Base-by-base conservation (phyloP, 2,329 filamentous ascomycete species). In the Aplosporella prunicola region DNA sequence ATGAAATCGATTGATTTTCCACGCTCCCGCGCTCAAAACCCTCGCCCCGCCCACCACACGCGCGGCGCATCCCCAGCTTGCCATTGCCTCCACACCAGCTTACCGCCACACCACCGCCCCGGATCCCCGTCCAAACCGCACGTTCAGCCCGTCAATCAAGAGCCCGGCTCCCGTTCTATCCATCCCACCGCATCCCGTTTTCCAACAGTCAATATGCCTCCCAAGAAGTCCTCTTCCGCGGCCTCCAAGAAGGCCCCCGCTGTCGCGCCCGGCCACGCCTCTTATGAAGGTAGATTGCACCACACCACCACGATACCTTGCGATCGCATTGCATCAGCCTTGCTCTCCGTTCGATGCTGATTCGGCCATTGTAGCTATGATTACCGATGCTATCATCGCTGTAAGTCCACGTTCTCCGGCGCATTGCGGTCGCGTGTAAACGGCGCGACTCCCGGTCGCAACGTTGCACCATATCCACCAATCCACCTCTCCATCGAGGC, bases 341-440 rank as follows among this genome's bases (percentile, higher is more conserved):
- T 62, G 53, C 60, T 78, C 72, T 70, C 73, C 53, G 62, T 54
- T 46, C 48, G 59, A 61, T 72, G 58, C 71, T 76, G 66, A 76
- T 69, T 50, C 40, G 50, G 47, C n/a, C 49, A 28, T 53, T 55
- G 57, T 60, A 80, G 77, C 79, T 63, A 80, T 82, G 78, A 78
- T 82, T 62, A 80, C 79, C 65, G 76, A 81, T 61, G 78, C 77
- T 50, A 78, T 82, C 57, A 61, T 80, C 55, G 74, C 72, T 63
- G 78, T 82, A 63, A 77, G 78, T 80, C 57, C 55, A 71, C 64
- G 58, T 56, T 56, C 53, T 50, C 55, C 47, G 57, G 69, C 68
- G 70, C 67, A 66, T 61, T 45, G 52, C 60, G 53, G 50, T 59
- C 57, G 52, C 52, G 50, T 50, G 51, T 47, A 43, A 43, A 35